Percentiles rank a stretch among this genome's conserved stretches.
These are phyloP conservation scores for Epichloe bromicola DNA, from an alignment of 2,329 filamentous ascomycete species.

Conservation along the genomic window DNA sequence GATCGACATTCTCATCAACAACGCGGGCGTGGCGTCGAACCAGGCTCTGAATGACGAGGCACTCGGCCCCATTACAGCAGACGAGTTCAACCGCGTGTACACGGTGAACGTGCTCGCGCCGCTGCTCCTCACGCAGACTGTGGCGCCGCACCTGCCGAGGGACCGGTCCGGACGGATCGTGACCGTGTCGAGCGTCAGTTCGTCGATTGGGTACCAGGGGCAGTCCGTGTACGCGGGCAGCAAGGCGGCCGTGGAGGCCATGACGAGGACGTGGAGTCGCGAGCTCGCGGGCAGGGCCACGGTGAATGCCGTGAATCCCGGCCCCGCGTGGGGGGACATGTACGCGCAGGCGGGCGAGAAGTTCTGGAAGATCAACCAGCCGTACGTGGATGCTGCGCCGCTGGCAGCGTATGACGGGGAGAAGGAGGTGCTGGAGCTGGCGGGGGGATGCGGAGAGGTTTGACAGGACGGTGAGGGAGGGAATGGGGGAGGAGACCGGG, in stretches of 20 bases:
- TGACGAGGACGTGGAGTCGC: slow-evolving; percentile 46
- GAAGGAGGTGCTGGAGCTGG: slow-evolving; percentile 16
- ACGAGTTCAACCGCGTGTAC: slow-evolving; percentile 61
- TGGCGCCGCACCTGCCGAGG: slow-evolving; percentile 53
- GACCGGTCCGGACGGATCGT: slow-evolving; percentile 50
- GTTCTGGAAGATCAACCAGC: slow-evolving; percentile 26
- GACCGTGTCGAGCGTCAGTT: slow-evolving; percentile 41
- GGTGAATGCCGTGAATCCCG: slow-evolving; percentile 45
- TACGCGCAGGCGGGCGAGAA: slow-evolving; percentile 25
- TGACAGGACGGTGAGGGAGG: slow-evolving; percentile 19
- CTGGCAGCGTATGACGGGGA: slow-evolving; percentile 22
- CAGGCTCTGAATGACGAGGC: slow-evolving; percentile 43
- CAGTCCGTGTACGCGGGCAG: slow-evolving; percentile 44
- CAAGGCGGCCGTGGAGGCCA: slow-evolving; percentile 46
- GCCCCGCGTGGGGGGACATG: slow-evolving; percentile 40
- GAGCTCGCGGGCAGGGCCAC: slow-evolving; percentile 40
- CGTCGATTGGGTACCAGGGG: slow-evolving; percentile 39
- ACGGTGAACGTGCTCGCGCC: slow-evolving; percentile 73
- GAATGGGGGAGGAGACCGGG: slow-evolving; percentile 23
- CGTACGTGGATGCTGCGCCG: slow-evolving; percentile 24
- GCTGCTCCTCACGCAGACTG: slow-evolving; percentile 63
- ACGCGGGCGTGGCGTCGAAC: slow-evolving; percentile 62
- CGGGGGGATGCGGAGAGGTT: slow-evolving; percentile 21
- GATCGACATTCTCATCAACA: slow-evolving; percentile 79
- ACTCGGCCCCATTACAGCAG: slow-evolving; percentile 37